Percentiles rank a stretch among this genome's conserved stretches.
Evolutionary conservation across 192 early-diverging fungal species (phyloP).

Genomic region (Backusella westeae): DNA sequence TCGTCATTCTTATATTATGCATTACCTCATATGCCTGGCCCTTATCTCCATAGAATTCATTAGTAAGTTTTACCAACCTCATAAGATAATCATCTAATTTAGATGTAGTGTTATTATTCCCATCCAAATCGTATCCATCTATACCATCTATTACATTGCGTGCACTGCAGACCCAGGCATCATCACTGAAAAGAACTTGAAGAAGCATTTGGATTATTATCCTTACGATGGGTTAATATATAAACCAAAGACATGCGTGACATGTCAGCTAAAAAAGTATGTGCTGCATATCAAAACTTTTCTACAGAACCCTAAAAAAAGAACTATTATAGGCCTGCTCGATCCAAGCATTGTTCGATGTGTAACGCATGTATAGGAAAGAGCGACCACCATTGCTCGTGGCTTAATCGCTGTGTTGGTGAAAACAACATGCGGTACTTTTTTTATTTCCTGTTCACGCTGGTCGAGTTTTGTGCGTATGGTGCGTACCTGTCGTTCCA

Average conservation of each 20-base stretch:
- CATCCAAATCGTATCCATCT: conserved; percentile 40
- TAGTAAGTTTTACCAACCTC: conserved; percentile 15
- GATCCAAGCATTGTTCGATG: conserved; percentile 57
- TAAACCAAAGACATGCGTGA: conserved; percentile 47
- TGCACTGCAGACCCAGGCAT: conserved; percentile 45
- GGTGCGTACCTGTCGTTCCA: conserved; percentile 44
- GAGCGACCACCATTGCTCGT: conserved; percentile 53
- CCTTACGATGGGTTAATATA: conserved; percentile 47
- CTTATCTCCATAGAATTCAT: conserved; percentile 32
- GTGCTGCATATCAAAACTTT: neutral
- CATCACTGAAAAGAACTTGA: conserved; percentile 41
- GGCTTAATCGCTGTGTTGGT: conserved; percentile 56
- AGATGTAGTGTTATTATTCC: conserved; percentile 40
- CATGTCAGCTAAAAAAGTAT: conserved; percentile 54
- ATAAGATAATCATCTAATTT: neutral
- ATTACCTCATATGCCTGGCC: conserved; percentile 34
- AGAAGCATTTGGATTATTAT: conserved; percentile 39
- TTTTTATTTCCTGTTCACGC: conserved; percentile 45
- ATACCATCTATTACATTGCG: conserved; percentile 45
- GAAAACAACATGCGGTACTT: conserved; percentile 54
- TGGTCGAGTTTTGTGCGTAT: conserved; percentile 48
- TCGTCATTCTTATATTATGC: conserved; percentile 21
- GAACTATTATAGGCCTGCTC: conserved; percentile 38
- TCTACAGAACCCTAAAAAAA: neutral
- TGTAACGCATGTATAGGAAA: conserved; percentile 50